Base-by-base conservation (phyloP, 139 green algal genomes). In the Marvania coccoides region DNA sequence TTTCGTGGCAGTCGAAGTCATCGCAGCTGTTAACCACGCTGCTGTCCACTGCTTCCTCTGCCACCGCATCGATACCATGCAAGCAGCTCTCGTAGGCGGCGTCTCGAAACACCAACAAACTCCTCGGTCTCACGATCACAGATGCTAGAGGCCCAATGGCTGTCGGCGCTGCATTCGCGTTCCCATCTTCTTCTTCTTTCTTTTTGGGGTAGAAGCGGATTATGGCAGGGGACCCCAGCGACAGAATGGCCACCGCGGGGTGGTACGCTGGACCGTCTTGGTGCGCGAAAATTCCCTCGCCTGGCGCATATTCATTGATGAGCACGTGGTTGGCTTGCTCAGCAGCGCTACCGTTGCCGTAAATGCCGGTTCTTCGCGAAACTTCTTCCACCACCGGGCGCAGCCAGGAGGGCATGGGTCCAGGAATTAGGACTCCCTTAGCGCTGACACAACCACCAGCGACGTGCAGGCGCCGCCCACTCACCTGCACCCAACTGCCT, bases 221-320 rank as follows among this genome's bases (percentile, higher is more conserved):
- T 1, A 70, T 65, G 15, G 69, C 69, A 0, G 69, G 59, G 33
- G 37, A 8, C 5, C 30, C 47, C 26, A 75, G 37, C 34, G 35
- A 51, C 2, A 75, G 58, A 23, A 75, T 75, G 28, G 48, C 59
- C 12, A 75, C 69, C 15, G 47, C 60, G 12, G 69, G 69, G 60
- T 67, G 46, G 29, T 75, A 75, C 28, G 69, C 35, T 2, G 69
- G 69, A 5, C 69, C 69, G 29, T 75, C 69, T n/a, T 70, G 46
- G 19, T 75, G 69, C 3, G 57, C 29, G 14, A 59, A 31, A 30
- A 68, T 68, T 2, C 15, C 63, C 28, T 71, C 19, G n/a, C 47
- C 14, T 31, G 37, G 53, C 31, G 40, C 26, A 37, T 75, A 75
- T 1, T 24, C 26, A n/a, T 75, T 75, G 14, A 75, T 57, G 10